A percentile compares a stretch with the other conserved stretches of the same genome.
phyloP scores from a whole-genome alignment of 371 early-diverging fungal genomes.

The Nematocida parisii region DNA sequence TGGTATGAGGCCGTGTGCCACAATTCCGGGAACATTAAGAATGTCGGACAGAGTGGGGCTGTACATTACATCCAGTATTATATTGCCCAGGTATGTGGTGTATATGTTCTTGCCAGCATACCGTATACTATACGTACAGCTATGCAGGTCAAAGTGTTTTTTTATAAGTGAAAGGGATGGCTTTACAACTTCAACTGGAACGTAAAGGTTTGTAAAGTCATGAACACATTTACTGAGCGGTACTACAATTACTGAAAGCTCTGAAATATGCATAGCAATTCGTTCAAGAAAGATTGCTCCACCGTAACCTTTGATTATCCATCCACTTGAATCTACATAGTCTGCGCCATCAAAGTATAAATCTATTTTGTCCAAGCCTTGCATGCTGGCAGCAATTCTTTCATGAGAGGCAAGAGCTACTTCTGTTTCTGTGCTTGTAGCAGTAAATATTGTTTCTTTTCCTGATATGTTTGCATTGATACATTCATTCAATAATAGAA shows the following conservation, averaged over 20 bases:
- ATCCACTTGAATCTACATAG: conserved; percentile 58
- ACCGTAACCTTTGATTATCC: conserved; percentile 67
- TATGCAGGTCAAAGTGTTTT: conserved; percentile 10
- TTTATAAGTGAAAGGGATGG: conserved; percentile 33
- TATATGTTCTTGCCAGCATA: conserved; percentile 27
- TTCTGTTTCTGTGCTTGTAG: background rate
- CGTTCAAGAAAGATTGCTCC: conserved; percentile 65
- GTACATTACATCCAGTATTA: conserved; percentile 64
- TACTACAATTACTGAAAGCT: conserved; percentile 59
- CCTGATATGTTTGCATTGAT: background rate
- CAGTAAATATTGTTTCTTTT: background rate
- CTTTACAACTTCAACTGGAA: conserved; percentile 65
- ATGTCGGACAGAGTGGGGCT: conserved; percentile 40
- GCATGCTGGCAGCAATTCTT: conserved; percentile 18
- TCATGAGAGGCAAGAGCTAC: background rate
- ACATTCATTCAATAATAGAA: background rate
- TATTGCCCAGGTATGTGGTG: conserved; percentile 64
- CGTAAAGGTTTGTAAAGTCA: conserved; percentile 55
- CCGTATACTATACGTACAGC: conserved; percentile 17
- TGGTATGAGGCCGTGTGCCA: conserved; percentile 66
- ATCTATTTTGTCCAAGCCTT: conserved; percentile 43
- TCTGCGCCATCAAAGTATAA: conserved; percentile 69
- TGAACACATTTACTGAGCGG: conserved; percentile 58
- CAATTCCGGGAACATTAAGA: conserved; percentile 65
- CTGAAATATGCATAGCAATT: conserved; percentile 55